Percentiles rank a stretch among this genome's conserved stretches.
phyloP scores from a whole-genome alignment of 805 yeast species.

The Debaryomyces maramus region DNA sequence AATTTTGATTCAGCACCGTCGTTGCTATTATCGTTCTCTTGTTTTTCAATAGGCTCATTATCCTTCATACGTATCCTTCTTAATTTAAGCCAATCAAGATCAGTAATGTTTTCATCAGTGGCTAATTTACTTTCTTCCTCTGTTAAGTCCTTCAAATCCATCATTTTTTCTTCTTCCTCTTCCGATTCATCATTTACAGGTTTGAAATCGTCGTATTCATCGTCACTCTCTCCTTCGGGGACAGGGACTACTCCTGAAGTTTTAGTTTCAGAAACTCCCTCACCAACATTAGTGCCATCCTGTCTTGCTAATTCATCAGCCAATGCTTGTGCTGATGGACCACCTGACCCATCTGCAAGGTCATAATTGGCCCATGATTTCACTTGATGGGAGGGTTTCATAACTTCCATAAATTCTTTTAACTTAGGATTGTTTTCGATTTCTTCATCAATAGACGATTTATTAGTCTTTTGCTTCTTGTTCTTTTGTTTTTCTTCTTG shows the following conservation, averaged over 20 bases:
- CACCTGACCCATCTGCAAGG: conserved; percentile 46
- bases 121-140: conserved; percentile 32
- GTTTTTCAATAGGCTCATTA: conserved; percentile 17
- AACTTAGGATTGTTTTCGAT: conserved; percentile 66
- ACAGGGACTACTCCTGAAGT: conserved; percentile 36
- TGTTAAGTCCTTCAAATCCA: conserved; percentile 33
- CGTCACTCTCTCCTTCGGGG: conserved; percentile 49
- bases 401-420: conserved; percentile 77
- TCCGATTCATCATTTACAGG: conserved; percentile 35
- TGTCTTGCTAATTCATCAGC: conserved; percentile 40
- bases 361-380: conserved; percentile 77
- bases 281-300: conserved; percentile 18
- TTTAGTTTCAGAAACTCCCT: conserved; percentile 6
- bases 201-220: conserved; percentile 50
- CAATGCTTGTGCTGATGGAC: conserved; percentile 44
- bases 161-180: conserved; percentile 52
- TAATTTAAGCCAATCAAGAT: conserved; percentile 82
- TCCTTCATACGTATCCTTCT: conserved; percentile 68
- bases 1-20: conserved; percentile 6
- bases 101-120: conserved; percentile 57
- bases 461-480: conserved; percentile 33
- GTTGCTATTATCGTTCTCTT: conserved; percentile 18
- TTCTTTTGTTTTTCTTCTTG: conserved; percentile 39
- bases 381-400: conserved; percentile 71
- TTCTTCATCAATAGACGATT: conserved; percentile 53